These are phyloP conservation scores for Pythium phragmiticola DNA, from an alignment of 352 stramenopile species.

Conservation along the genomic window DNA sequence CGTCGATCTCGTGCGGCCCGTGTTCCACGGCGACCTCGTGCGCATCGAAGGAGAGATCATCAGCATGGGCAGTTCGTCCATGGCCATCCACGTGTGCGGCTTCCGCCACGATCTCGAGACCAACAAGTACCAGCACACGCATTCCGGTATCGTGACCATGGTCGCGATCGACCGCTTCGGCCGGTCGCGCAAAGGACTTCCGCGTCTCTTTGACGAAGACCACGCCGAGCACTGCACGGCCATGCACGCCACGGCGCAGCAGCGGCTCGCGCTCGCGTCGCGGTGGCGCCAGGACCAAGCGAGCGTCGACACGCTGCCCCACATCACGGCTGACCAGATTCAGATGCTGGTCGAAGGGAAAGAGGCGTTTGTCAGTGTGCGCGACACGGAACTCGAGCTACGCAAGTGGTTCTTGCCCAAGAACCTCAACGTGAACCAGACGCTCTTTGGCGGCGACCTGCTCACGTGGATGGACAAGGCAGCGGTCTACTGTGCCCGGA, in stretches of 20 bases:
- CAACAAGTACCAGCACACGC: constrained; percentile 61
- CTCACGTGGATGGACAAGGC: constrained; percentile 73
- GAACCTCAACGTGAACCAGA: constrained; percentile 76
- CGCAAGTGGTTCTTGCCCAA: constrained; percentile 75
- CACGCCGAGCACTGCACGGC: constrained; percentile 13
- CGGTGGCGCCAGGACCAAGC: constrained; percentile 35
- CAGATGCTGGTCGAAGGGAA: constrained; percentile 62
- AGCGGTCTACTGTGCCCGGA: constrained; percentile 58
- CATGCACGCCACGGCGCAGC: constrained; percentile 24
- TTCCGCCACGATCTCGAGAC: constrained; percentile 69
- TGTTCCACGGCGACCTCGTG: constrained; percentile 55
- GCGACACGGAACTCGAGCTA: constrained; percentile 65
- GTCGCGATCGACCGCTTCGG: constrained; percentile 36
- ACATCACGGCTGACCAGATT: constrained; percentile 40
- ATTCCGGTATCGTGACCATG: constrained; percentile 38
- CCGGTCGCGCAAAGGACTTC: constrained; percentile 28
- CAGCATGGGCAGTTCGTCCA: constrained; percentile 53
- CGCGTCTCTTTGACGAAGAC: constrained; percentile 24
- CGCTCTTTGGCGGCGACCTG: constrained; percentile 70
- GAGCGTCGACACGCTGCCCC: constrained; percentile 40
- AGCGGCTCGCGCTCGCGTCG: constrained; percentile 28
- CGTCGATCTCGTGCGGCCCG: constrained; percentile 55
- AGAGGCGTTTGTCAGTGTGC: constrained; percentile 30
- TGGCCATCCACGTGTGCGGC: constrained; percentile 61
- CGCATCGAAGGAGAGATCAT: constrained; percentile 65